Conservation (phyloP, 352 stramenopile species). For the Phytophthora agathidicida region DNA sequence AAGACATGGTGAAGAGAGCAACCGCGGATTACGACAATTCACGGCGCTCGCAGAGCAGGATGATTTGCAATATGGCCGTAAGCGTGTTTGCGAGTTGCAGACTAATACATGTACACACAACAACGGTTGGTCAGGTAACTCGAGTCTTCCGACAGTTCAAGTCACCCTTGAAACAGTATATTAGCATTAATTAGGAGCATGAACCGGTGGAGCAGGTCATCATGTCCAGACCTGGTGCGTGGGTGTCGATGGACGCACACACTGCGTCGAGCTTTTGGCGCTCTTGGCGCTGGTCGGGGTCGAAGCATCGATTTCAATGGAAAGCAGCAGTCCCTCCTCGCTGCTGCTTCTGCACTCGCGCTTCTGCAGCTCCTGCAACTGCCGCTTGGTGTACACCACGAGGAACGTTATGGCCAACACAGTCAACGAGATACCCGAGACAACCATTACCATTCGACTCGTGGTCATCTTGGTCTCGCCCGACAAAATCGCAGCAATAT, state of each 20-base stretch:
- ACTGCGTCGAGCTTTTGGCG: constrained; percentile 17
- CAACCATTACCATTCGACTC: constrained; percentile 50
- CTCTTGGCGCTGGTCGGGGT: constrained; percentile 14
- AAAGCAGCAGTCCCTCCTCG: constrained; percentile 49
- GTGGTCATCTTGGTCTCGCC: constrained; percentile 55
- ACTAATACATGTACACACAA: background rate
- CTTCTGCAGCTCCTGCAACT: constrained; percentile 68
- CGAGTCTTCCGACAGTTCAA: background rate
- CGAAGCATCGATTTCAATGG: constrained; percentile 34
- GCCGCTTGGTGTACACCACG: constrained; percentile 68
- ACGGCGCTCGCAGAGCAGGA: background rate
- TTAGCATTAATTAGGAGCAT: constrained; percentile 13
- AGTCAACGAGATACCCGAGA: constrained; percentile 49
- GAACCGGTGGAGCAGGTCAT: background rate
- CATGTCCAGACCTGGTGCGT: constrained; percentile 20
- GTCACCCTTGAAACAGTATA: constrained; percentile 6
- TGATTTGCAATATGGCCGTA: constrained; percentile 27
- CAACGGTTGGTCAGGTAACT: constrained; percentile 5
- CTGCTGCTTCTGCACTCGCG: constrained; percentile 57
- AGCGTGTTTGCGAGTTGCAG: background rate
- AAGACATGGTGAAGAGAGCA: background rate
- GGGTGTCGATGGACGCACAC: constrained; percentile 26
- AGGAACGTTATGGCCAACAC: constrained; percentile 59
- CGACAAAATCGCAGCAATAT: constrained; percentile 63
- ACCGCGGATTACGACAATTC: constrained; percentile 26